A percentile compares a stretch with the other conserved stretches of the same genome.
Conservation (phyloP, 805 yeast species). For the Saccharomycopsis sp. region DNA sequence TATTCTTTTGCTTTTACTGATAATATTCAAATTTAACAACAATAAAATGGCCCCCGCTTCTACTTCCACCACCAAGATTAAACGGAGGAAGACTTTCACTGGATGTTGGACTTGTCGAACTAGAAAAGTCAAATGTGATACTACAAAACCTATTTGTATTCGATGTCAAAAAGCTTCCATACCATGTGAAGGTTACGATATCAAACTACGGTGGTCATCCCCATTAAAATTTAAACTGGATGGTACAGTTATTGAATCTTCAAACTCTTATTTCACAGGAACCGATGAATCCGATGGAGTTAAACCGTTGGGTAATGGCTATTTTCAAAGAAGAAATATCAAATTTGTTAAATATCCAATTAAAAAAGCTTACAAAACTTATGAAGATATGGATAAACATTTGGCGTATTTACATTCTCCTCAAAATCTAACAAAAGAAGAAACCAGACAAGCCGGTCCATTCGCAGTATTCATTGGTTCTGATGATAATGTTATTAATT, state of each 20-base stretch:
- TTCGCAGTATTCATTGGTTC: conserved; percentile 68
- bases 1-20: too few species aligned
- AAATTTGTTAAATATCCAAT: conserved; percentile 67
- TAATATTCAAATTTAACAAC: too few species aligned
- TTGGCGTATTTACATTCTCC: conserved; percentile 42
- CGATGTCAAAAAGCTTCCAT: conserved; percentile 60
- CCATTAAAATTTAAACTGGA: conserved; percentile 41
- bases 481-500: too few species aligned
- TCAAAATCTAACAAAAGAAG: conserved; percentile 29
- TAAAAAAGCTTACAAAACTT: conserved; percentile 47
- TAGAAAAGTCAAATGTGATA: conserved; percentile 73
- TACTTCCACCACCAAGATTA: conserved; percentile 14
- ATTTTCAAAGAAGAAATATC: conserved; percentile 58
- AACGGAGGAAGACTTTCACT: conserved; percentile 61
- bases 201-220: conserved; percentile 64
- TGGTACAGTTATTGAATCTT: neutral
- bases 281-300: neutral
- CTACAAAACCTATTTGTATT: conserved; percentile 57
- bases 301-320: conserved; percentile 19
- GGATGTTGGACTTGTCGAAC: conserved; percentile 87
- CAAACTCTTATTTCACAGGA: neutral
- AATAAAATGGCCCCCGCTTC: too few species aligned
- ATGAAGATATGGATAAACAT: conserved; percentile 75
- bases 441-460: conserved; percentile 57
- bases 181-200: conserved; percentile 73